These are phyloP conservation scores for Mycena alexandri DNA, from an alignment of 768 basidiomycete genomes.

Conservation along the genomic window DNA sequence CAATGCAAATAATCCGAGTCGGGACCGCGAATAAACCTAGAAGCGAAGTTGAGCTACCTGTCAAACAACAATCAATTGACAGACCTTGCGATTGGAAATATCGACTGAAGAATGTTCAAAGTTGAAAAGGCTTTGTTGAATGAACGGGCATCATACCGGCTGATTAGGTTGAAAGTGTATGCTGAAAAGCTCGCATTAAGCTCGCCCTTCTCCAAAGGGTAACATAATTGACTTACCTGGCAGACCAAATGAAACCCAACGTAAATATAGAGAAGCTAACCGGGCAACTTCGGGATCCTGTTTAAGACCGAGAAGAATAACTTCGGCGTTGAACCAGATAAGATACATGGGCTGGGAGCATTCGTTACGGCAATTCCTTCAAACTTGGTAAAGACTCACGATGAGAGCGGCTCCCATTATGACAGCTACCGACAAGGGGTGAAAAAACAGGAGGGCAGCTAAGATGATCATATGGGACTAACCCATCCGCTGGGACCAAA, in stretches of 20 bases:
- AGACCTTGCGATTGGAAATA: slow-evolving; percentile 89
- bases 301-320: slow-evolving; percentile 77
- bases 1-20: slow-evolving; percentile 82
- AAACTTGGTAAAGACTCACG: slow-evolving; percentile 56
- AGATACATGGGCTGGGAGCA: slow-evolving; percentile 34
- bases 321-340: slow-evolving; percentile 89
- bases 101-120: slow-evolving; percentile 53
- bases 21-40: slow-evolving; percentile 86
- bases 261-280: slow-evolving; percentile 82
- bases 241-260: slow-evolving; percentile 81
- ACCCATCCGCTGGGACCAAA: slow-evolving; percentile 94
- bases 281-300: slow-evolving; percentile 89
- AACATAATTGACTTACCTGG: slow-evolving; percentile 60
- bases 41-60: slow-evolving; percentile 6
- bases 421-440: slow-evolving; percentile 60
- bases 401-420: slow-evolving; percentile 70
- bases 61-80: neutral
- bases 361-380: slow-evolving; percentile 20
- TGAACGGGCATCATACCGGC: slow-evolving; percentile 50
- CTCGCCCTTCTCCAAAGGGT: slow-evolving; percentile 20
- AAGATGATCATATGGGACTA: slow-evolving; percentile 37
- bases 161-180: slow-evolving; percentile 66
- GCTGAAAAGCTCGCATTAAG: slow-evolving; percentile 44
- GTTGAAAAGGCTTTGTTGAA: slow-evolving; percentile 2
- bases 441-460: neutral